Evolutionary conservation across 2,329 filamentous ascomycete species (phyloP).

Genomic region (Fusarium sp.): DNA sequence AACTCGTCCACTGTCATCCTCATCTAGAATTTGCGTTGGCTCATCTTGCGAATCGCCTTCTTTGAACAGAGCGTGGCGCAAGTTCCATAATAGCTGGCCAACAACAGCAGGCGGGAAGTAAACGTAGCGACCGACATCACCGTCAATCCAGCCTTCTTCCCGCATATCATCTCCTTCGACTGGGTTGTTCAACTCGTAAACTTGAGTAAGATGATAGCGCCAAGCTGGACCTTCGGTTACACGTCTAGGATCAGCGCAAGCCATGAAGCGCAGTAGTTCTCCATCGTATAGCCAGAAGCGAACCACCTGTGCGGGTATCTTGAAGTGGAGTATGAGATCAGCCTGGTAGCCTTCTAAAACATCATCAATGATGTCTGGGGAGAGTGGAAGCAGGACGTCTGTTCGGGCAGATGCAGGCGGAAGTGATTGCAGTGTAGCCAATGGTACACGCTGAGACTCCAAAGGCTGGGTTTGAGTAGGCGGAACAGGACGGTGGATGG

Average conservation of each 20-base stretch:
- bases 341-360: conserved; percentile 64
- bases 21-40: conserved; percentile 19
- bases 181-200: conserved; percentile 73
- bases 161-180: conserved; percentile 64
- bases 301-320: conserved; percentile 64
- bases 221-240: conserved; percentile 38
- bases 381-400: conserved; percentile 66
- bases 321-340: conserved; percentile 68
- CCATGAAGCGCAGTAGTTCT: conserved; percentile 70
- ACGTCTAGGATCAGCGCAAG: conserved; percentile 62
- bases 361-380: conserved; percentile 59
- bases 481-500: conserved; percentile 44
- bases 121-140: conserved; percentile 62
- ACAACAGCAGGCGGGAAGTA: conserved; percentile 69
- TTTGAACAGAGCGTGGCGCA: conserved; percentile 63
- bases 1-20: conserved; percentile 37
- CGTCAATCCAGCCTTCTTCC: conserved; percentile 65
- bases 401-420: conserved; percentile 62
- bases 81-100: conserved; percentile 68
- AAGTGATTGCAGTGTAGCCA: conserved; percentile 62
- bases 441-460: conserved; percentile 64
- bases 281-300: conserved; percentile 74
- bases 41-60: conserved; percentile 45
- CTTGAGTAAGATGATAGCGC: conserved; percentile 54
- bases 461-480: conserved; percentile 50